Evolutionary conservation across 2,329 filamentous ascomycete species (phyloP).

Genomic region (Phyllosticta paracitricarpa): DNA sequence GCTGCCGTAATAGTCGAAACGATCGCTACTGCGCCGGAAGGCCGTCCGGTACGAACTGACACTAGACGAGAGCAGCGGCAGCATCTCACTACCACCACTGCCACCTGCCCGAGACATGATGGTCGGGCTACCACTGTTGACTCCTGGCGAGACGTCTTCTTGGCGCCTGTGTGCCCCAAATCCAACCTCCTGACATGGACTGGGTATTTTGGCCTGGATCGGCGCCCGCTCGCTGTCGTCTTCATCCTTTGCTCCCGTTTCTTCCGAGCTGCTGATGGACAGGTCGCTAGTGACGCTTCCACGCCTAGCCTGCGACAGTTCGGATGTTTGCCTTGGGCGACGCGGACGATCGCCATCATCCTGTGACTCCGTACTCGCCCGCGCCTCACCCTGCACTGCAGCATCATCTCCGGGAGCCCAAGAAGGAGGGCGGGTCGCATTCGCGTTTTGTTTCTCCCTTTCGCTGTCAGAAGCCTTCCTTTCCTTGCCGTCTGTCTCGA

Average conservation of each 20-base stretch:
- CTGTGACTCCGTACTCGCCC: not conserved
- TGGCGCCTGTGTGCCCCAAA: not conserved
- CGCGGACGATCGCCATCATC: not conserved
- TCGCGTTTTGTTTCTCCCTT: not conserved
- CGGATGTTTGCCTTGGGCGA: not conserved
- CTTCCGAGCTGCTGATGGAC: constrained; percentile 6
- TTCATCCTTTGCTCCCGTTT: not conserved
- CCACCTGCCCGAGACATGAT: not conserved
- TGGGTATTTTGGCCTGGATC: constrained; percentile 3
- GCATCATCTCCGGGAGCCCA: constrained; percentile 4
- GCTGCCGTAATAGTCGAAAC: not conserved
- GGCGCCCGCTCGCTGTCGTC: not conserved
- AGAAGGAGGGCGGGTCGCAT: constrained; percentile 4
- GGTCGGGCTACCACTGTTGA: not conserved
- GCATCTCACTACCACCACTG: not conserved
- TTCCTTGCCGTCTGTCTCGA: not conserved
- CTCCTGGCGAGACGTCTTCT: not conserved
- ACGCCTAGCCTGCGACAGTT: not conserved
- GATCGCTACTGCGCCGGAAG: constrained; percentile 2
- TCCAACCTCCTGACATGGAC: not conserved
- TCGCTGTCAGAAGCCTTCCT: not conserved
- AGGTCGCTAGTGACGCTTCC: constrained; percentile 2
- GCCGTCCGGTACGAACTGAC: constrained; percentile 4
- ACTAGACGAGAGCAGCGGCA: constrained; percentile 7
- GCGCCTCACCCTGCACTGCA: not conserved